phyloP scores from a whole-genome alignment of 768 basidiomycete genomes.

The Glaciozyma martinii region DNA sequence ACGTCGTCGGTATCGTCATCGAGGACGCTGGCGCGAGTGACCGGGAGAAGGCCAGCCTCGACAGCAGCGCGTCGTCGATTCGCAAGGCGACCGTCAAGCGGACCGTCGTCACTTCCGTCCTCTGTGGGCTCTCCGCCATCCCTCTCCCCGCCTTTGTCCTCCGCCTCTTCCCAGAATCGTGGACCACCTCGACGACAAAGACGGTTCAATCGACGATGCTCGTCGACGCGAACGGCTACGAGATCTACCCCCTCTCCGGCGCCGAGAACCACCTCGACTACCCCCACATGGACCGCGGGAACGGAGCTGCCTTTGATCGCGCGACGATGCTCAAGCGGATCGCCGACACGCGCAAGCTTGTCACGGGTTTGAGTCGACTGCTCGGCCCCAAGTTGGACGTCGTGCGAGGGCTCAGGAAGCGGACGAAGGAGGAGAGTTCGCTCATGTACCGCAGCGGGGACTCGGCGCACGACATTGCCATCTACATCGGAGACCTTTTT shows the following conservation, averaged over 20 bases:
- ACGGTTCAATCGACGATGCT: constrained; percentile 20
- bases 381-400: constrained; percentile 76
- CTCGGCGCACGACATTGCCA: constrained; percentile 61
- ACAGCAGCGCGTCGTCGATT: constrained; percentile 2
- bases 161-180: constrained; percentile 7
- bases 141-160: constrained; percentile 5
- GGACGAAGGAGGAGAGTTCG: constrained; percentile 48
- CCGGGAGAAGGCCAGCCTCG: constrained; percentile 3
- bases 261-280: neutral
- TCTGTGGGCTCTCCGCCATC: constrained; percentile 1
- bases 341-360: constrained; percentile 64
- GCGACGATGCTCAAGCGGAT: constrained; percentile 53
- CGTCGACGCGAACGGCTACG: constrained; percentile 24
- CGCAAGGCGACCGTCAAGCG: constrained; percentile 23
- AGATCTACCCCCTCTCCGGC: constrained; percentile 3
- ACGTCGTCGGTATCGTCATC: constrained; percentile 23
- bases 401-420: constrained; percentile 65
- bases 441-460: constrained; percentile 40
- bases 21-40: constrained; percentile 7
- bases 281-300: neutral
- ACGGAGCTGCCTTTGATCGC: constrained; percentile 18
- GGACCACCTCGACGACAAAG: neutral
- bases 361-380: constrained; percentile 66
- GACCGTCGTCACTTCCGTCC: neutral
- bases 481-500: constrained; percentile 86